phyloP scores from a whole-genome alignment of 1,284 basidiomycete species.

The Ganoderma sinense region DNA sequence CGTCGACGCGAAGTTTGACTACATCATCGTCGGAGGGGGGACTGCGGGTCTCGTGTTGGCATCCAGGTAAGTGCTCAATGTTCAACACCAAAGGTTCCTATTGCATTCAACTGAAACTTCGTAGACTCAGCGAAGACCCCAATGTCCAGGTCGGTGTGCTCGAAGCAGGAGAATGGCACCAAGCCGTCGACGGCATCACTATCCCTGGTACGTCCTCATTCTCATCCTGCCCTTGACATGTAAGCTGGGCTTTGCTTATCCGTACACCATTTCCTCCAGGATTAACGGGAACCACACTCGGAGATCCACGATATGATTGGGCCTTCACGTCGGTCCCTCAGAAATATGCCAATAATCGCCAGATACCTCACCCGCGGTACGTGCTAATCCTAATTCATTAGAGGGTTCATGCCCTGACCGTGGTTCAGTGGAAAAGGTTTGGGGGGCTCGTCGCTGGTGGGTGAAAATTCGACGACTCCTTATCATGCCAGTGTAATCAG shows the following conservation, averaged over 20 bases:
- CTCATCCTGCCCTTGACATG: background rate
- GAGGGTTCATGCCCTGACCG: background rate
- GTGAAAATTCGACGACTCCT: background rate
- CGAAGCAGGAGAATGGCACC: conserved; percentile 39
- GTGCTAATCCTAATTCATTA: background rate
- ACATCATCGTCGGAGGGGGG: conserved; percentile 34
- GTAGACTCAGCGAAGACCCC: conserved; percentile 49
- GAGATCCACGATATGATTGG: conserved; percentile 30
- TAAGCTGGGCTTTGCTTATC: too few species aligned
- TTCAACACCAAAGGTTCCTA: too few species aligned
- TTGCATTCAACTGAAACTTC: background rate
- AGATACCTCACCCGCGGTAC: conserved; percentile 23
- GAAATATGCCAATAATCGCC: conserved; percentile 22
- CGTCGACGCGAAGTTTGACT: conserved; percentile 36
- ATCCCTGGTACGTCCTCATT: conserved; percentile 21
- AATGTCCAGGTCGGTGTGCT: conserved; percentile 41
- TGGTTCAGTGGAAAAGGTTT: conserved; percentile 28
- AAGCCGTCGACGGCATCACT: conserved; percentile 29
- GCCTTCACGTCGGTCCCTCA: conserved; percentile 30
- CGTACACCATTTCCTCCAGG: background rate
- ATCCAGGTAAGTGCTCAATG: conserved; percentile 7
- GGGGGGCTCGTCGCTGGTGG: conserved; percentile 30
- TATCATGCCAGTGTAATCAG: too few species aligned
- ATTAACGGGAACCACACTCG: conserved; percentile 14
- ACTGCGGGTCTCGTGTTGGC: conserved; percentile 19